Evolutionary conservation across 2,329 filamentous ascomycete species (phyloP).

Genomic region (Curvularia lunata): DNA sequence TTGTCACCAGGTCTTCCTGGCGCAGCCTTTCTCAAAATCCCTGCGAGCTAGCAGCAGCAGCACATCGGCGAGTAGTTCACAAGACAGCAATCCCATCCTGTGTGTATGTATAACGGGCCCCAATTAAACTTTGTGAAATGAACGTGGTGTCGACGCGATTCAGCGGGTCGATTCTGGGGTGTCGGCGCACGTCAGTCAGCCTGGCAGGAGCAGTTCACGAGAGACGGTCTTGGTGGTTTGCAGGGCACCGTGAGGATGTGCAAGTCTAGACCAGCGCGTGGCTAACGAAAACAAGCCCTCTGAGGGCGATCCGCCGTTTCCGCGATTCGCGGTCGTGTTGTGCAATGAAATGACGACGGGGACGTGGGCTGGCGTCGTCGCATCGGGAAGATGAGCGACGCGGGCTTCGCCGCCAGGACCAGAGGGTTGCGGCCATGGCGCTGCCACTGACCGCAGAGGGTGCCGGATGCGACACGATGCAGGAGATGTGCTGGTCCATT

Average conservation of each 20-base stretch:
- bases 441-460: conserved; percentile 32
- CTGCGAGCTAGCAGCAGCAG: conserved; percentile 18
- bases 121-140: conserved; percentile 26
- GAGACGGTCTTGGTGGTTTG: conserved; percentile 13
- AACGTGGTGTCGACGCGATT: conserved; percentile 4
- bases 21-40: conserved; percentile 20
- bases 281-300: conserved; percentile 17
- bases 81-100: neutral
- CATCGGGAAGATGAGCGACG: conserved; percentile 22
- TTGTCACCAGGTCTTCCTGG: conserved; percentile 32
- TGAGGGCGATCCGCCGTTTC: conserved; percentile 18
- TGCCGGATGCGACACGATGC: conserved; percentile 30
- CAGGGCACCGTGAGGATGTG: conserved; percentile 8
- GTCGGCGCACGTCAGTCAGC: neutral
- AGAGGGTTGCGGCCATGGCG: conserved; percentile 23
- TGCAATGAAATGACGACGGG: conserved; percentile 25
- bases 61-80: conserved; percentile 19
- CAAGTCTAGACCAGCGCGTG: conserved; percentile 14
- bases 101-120: neutral
- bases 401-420: conserved; percentile 22
- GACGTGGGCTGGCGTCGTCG: conserved; percentile 19
- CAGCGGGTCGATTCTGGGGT: neutral
- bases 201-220: conserved; percentile 15
- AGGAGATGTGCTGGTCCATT: conserved; percentile 26
- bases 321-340: conserved; percentile 13